Conservation (phyloP, 2,329 filamentous ascomycete genomes). For the Monosporascus sp. region DNA sequence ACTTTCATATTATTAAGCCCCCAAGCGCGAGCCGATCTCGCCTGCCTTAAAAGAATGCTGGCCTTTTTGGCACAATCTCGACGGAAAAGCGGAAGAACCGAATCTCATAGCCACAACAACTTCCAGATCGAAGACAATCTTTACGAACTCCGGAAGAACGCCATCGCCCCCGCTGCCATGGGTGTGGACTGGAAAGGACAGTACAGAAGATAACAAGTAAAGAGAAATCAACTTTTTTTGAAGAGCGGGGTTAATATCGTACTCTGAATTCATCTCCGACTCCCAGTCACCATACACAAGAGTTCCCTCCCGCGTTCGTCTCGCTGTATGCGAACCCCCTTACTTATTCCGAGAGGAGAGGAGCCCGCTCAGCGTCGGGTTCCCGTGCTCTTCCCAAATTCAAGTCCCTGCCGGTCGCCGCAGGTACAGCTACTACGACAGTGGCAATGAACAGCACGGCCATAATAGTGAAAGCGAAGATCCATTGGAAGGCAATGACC, state of each 20-base stretch:
- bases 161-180: conserved; percentile 1
- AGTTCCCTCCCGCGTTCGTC: not conserved
- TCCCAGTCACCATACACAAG: not conserved
- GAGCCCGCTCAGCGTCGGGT: conserved; percentile 54
- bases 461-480: conserved; percentile 85
- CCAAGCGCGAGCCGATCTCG: too few species aligned
- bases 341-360: conserved; percentile 50
- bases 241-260: conserved; percentile 1
- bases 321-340: not conserved
- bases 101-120: not conserved
- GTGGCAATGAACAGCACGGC: conserved; percentile 66
- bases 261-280: not conserved
- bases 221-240: not conserved
- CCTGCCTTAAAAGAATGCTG: too few species aligned
- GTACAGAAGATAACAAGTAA: not conserved
- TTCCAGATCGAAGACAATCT: not conserved
- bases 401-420: conserved; percentile 54
- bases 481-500: conserved; percentile 80
- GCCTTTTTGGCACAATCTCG: not conserved
- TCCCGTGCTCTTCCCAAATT: conserved; percentile 40
- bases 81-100: not conserved
- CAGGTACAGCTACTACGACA: conserved; percentile 58
- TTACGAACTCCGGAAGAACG: not conserved
- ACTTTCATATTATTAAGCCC: too few species aligned
- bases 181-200: not conserved